A percentile compares a stretch with the other conserved stretches of the same genome.
Conservation (phyloP, 257 asterid genomes). For the Ligustrum vulgare region DNA sequence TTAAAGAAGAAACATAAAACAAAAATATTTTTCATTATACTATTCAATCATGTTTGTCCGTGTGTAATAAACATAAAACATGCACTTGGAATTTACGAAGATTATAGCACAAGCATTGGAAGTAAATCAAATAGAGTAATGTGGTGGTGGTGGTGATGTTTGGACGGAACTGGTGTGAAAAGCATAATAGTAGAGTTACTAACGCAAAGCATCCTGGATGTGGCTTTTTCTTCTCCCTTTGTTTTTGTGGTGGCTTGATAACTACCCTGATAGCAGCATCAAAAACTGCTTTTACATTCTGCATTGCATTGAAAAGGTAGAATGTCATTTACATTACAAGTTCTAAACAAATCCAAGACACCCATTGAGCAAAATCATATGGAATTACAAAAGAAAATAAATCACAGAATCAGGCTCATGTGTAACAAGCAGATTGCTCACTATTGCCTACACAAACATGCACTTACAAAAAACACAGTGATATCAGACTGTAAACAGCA, state of each 20-base stretch:
- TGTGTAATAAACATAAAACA: neutral
- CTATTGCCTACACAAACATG: neutral
- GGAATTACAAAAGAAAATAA: neutral
- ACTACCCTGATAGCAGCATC: conserved; percentile 91
- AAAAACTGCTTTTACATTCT: conserved; percentile 88
- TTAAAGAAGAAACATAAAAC: neutral
- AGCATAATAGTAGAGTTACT: conserved; percentile 36
- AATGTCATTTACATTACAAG: conserved; percentile 12
- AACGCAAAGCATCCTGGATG: conserved; percentile 66
- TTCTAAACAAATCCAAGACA: neutral
- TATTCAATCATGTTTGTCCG: neutral
- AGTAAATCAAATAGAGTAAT: neutral
- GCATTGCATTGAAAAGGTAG: conserved; percentile 27
- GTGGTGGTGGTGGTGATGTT: neutral
- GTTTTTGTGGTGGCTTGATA: conserved; percentile 87
- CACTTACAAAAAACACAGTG: neutral
- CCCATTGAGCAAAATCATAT: neutral
- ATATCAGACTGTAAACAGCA: neutral
- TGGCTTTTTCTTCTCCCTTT: conserved; percentile 65
- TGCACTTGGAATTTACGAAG: neutral
- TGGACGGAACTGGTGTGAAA: neutral
- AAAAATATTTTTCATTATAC: neutral
- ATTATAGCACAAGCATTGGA: neutral
- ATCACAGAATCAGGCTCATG: neutral
- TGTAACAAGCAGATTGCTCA: neutral